Base-by-base conservation (phyloP, 768 basidiomycete species). In the Russula virescens region DNA sequence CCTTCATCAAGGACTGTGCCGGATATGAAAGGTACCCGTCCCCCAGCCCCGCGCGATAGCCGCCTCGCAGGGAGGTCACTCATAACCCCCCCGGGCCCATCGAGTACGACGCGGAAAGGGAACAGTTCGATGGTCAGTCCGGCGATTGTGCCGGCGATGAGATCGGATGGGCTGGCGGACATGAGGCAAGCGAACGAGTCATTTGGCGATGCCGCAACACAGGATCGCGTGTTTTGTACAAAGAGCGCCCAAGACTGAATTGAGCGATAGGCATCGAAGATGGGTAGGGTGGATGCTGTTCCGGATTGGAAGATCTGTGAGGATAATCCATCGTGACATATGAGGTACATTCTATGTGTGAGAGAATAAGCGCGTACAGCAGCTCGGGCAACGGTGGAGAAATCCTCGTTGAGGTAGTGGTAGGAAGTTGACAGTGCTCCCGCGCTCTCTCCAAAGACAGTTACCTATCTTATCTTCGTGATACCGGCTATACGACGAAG, bases 1-100 rank as follows among this genome's bases (percentile, higher is more conserved):
- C 81, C 79, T 74, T 81, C 80, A 66, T 82, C 79, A 3, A 77
- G 69, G 62, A 71, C 74, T 6, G 76, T 76, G 16, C 80, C 80
- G 48, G 76, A 68, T 28, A 82, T 80, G 63, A 80, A 78, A 0
- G 80, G 80, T 4, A 82, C 60, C 18, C 69, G 68, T 2, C 75
- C 71, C 59, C 78, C 79, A 0, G 71, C 70, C 0, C 77, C 65
- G 54, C 67, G 3, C 53, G 73, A 64, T 23, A 71, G 47, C 8
- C 79, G 70, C 31, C 59, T 69, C 2, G 79, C 79, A 5, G 77
- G 75, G 13, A 73, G 63, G 48, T 77, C 79, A 0, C 76, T 76
- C 42, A 78, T 68, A 3, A 81, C 55, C 0, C 79, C 78, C 42
- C 69, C 72, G 2, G 71, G 72, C 0, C 79, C 78, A 53, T 82